Evolutionary conservation across 331 rosid genomes (phyloP).

Genomic region (Dryas integrifolia): DNA sequence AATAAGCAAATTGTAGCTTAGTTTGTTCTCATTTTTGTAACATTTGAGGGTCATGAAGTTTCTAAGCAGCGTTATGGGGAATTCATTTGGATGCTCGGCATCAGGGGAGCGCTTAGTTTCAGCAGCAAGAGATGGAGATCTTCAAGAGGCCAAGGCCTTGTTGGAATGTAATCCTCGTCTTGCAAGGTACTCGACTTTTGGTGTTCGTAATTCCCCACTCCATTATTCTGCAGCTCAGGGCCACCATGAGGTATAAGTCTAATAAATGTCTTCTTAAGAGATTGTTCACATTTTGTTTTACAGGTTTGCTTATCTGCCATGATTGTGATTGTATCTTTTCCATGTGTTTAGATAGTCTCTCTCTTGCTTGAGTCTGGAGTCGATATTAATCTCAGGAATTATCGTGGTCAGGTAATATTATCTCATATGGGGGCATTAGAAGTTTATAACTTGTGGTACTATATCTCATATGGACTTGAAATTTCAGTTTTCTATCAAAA

Average conservation of each 20-base stretch:
- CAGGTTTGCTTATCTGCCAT: conserved; percentile 1
- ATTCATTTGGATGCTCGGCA: conserved; percentile 97
- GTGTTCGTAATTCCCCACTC: conserved; percentile 93
- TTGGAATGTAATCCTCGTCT: conserved; percentile 90
- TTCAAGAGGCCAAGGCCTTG: conserved; percentile 95
- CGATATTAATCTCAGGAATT: conserved; percentile 84
- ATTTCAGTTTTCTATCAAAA: not conserved
- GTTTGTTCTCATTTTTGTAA: not conserved
- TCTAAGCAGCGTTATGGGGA: conserved; percentile 74
- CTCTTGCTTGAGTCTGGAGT: conserved; percentile 91
- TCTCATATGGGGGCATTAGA: not conserved
- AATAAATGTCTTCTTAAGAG: not conserved
- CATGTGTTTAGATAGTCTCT: conserved; percentile 64
- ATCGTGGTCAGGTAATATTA: conserved; percentile 87
- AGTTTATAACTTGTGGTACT: not conserved
- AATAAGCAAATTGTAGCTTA: conserved; percentile 13
- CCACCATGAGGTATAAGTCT: conserved; percentile 77
- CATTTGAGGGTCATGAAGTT: conserved; percentile 55
- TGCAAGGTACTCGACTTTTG: conserved; percentile 87
- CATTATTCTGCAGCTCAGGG: conserved; percentile 99
- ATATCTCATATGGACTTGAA: not conserved
- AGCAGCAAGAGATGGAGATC: conserved; percentile 96
- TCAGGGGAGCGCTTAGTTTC: conserved; percentile 95
- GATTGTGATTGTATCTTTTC: conserved; percentile 20
- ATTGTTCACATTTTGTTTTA: not conserved